Conservation (phyloP, 805 yeast genomes). For the Hanseniaspora hatyaiensis region DNA sequence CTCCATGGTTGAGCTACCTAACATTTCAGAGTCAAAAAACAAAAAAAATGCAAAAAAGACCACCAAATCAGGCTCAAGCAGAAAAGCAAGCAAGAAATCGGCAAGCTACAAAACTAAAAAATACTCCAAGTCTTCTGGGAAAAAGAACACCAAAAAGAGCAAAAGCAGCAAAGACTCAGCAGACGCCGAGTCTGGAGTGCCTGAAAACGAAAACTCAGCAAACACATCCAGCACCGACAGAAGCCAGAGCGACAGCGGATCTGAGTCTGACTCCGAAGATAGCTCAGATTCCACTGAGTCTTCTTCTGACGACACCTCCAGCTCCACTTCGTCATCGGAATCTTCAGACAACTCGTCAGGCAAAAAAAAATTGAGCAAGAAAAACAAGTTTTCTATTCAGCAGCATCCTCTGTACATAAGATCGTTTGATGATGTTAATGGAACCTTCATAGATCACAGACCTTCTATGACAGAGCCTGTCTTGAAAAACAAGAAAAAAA, state of each 20-base stretch:
- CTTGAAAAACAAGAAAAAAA: conserved; percentile 14
- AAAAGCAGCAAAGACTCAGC: background rate
- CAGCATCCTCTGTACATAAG: conserved; percentile 15
- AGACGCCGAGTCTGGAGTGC: background rate
- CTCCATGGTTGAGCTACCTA: conserved; percentile 9
- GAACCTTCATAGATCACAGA: conserved; percentile 17
- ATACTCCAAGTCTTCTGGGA: background rate
- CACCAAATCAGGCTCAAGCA: background rate
- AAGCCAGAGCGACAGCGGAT: no score
- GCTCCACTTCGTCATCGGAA: background rate
- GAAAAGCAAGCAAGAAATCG: conserved; percentile 1
- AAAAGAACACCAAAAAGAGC: background rate
- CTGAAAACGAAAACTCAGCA: background rate
- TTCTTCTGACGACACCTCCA: background rate
- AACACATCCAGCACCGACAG: background rate
- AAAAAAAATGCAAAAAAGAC: background rate
- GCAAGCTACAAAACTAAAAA: conserved; percentile 1
- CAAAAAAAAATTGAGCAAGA: conserved; percentile 9
- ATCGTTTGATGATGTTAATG: conserved; percentile 17
- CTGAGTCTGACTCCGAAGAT: background rate
- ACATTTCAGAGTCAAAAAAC: conserved; percentile 4
- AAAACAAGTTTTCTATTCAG: conserved; percentile 2
- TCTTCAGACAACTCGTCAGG: conserved; percentile 3
- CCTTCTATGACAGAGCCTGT: conserved; percentile 17
- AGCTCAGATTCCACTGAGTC: background rate